Evolutionary conservation across 2,329 filamentous ascomycete genomes (phyloP).

Genomic region (Fusarium sacchari): DNA sequence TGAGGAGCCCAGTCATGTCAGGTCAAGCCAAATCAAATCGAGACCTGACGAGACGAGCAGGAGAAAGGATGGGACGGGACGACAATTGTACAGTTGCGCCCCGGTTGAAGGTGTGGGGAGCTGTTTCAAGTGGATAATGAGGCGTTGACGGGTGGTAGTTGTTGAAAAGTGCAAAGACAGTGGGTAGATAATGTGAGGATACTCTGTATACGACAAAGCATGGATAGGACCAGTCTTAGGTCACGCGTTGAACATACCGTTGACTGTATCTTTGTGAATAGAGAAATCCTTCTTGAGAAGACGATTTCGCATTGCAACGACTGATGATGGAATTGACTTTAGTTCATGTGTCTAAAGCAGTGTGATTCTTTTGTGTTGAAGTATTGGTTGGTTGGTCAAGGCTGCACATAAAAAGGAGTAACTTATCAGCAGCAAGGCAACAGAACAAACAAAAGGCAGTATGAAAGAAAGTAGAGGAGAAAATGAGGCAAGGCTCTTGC

Average conservation of each 20-base stretch:
- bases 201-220: background rate
- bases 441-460: background rate
- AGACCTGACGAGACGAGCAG: constrained; percentile 8
- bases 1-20: constrained; percentile 15
- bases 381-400: constrained; percentile 25
- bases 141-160: constrained; percentile 3
- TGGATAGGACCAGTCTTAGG: background rate
- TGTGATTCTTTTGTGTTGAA: background rate
- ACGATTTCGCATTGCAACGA: constrained; percentile 47
- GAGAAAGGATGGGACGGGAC: constrained; percentile 16
- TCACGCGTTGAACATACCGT: constrained; percentile 32
- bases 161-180: constrained; percentile 17
- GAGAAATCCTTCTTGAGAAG: constrained; percentile 49
- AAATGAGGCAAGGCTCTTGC: constrained; percentile 3
- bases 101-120: constrained; percentile 39
- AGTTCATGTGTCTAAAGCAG: background rate
- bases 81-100: constrained; percentile 28
- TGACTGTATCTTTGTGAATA: constrained; percentile 48
- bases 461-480: background rate
- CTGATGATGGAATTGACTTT: background rate
- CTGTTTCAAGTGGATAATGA: constrained; percentile 38
- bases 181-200: background rate
- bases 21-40: background rate
- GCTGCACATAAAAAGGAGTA: constrained; percentile 3
- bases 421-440: background rate